phyloP scores from a whole-genome alignment of 805 yeast species.

The Suhomyces sp. region DNA sequence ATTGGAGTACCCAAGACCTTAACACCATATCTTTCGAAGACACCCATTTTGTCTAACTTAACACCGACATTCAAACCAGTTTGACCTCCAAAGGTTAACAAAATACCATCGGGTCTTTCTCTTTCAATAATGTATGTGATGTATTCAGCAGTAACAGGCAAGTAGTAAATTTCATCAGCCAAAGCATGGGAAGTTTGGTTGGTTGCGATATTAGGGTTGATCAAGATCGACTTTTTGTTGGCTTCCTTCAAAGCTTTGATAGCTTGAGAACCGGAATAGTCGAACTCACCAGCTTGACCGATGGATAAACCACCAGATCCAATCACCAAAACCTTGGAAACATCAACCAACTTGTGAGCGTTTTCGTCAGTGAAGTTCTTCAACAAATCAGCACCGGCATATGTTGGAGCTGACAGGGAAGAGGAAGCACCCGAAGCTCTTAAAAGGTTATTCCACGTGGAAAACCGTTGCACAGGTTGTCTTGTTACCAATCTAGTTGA shows the following conservation, averaged over 20 bases:
- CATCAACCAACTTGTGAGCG: constrained; percentile 73
- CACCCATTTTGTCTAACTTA: constrained; percentile 91
- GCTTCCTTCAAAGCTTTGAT: constrained; percentile 94
- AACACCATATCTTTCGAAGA: constrained; percentile 83
- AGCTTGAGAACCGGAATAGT: constrained; percentile 96
- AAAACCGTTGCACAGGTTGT: constrained; percentile 6
- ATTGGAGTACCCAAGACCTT: constrained; percentile 98
- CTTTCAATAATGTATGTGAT: constrained; percentile 93
- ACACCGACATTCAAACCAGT: constrained; percentile 97
- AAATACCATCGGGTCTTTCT: constrained; percentile 94
- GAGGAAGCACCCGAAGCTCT: too few species aligned
- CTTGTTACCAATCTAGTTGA: constrained; percentile 4
- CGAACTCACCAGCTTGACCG: constrained; percentile 99
- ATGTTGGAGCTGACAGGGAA: constrained; percentile 35
- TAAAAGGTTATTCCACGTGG: constrained; percentile 9
- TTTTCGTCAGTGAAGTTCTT: constrained; percentile 58
- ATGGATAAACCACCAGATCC: constrained; percentile 98
- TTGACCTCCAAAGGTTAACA: constrained; percentile 98
- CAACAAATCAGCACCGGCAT: constrained; percentile 64
- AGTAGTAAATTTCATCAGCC: constrained; percentile 92
- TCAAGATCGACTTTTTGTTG: constrained; percentile 76
- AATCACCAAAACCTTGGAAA: constrained; percentile 80
- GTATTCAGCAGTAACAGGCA: constrained; percentile 97
- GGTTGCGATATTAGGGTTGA: constrained; percentile 95
- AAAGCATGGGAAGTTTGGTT: constrained; percentile 93